Percentiles rank a stretch among this genome's conserved stretches.
Evolutionary conservation across 148 eudicot genomes (phyloP).

Genomic region (Rhododendron henanense): DNA sequence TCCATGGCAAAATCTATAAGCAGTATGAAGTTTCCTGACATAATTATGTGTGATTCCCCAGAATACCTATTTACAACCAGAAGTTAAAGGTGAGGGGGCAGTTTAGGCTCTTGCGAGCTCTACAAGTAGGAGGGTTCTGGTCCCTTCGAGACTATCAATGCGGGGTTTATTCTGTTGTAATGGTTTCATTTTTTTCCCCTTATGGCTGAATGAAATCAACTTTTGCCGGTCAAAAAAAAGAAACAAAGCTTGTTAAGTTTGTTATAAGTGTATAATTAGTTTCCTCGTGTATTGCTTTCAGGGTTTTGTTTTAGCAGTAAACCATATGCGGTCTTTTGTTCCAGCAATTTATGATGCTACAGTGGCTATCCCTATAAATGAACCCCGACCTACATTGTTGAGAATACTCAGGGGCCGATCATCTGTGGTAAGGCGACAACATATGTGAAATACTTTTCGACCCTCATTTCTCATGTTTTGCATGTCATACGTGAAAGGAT

Average conservation of each 20-base stretch:
- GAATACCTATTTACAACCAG: not conserved
- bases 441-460: not conserved
- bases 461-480: not conserved
- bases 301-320: conserved; percentile 55
- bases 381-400: conserved; percentile 39
- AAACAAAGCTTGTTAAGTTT: not conserved
- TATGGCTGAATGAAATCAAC: too few relatives aligned
- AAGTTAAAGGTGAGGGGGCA: not conserved
- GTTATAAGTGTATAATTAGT: not conserved
- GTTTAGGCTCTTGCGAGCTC: too few relatives aligned
- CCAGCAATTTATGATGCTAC: conserved; percentile 47
- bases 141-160: too few relatives aligned
- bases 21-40: not conserved
- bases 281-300: conserved; percentile 14
- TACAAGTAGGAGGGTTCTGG: too few relatives aligned
- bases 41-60: not conserved
- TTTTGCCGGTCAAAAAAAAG: too few relatives aligned
- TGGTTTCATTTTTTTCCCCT: too few relatives aligned
- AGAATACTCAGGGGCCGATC: conserved; percentile 40
- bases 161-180: too few relatives aligned
- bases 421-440: conserved; percentile 30
- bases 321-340: conserved; percentile 40
- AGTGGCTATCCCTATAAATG: conserved; percentile 37
- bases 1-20: not conserved
- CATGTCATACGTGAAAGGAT: not conserved